Base-by-base conservation (phyloP, 2,329 filamentous ascomycete genomes). In the Pseudopyrenochaeta lycopersici region DNA sequence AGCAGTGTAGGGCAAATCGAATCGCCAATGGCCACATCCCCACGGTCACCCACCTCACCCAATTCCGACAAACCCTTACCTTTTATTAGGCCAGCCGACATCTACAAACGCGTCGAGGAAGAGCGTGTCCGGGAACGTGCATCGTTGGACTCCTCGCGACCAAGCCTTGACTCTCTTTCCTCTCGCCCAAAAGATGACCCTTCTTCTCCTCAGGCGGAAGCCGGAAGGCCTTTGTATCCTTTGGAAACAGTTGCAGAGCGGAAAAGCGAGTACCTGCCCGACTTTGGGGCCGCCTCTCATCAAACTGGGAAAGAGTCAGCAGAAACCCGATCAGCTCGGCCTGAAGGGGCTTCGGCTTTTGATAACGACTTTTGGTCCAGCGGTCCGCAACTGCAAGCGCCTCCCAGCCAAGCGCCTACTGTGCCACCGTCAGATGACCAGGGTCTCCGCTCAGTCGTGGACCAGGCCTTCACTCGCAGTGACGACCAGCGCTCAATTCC, bases 81-180 rank as follows among this genome's bases (percentile, higher is more conserved):
- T 0, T 88, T 94, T 61, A 82, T 92, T 50, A 83, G 90, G 32
- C 90, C 91, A 1, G 85, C 89, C 11, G 91, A 96, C 62, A 88
- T 93, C 36, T 93, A 94, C 72, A 88, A 85, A 67, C 85, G 89
- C 5, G 81, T 89, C 72, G 85, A 85, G 46, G 88, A 91, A 61
- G 89, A 90, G 60, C 82, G 81, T 47, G 80, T 84, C 56, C 82
- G 78, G 60, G 82, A 85, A 60, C 77, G 82, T 32, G 80, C 81
- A 50, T 85, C 85, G 1, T 74, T 84, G 51, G 87, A 89, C 1
- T 84, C 84, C 9, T 76, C 81, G 17, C 79, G 84, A 46, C 83
- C 85, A 4, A 87, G 82, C 58, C 68, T 85, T 53, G 86, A 88
- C 60, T 81, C 82, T 18, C 64, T 78, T n/a, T 63, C 73, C 7